Evolutionary conservation across 352 stramenopile species (phyloP), one percentile per base, ranked within the genome.

Genomic region (Pythium pyrilobum): DNA sequence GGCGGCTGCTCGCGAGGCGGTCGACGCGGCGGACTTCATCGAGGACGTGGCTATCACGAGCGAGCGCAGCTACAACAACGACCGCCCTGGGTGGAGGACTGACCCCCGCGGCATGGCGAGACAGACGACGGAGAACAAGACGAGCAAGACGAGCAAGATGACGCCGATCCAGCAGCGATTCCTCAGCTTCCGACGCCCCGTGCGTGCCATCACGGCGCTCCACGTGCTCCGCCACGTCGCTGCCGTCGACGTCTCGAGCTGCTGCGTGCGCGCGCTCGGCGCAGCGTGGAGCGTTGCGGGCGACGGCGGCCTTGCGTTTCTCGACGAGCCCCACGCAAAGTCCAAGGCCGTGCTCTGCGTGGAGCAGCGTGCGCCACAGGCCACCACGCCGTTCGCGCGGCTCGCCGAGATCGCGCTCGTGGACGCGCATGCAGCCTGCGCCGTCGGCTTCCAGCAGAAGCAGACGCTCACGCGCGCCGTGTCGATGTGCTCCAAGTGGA

Each of bases 51-150:
- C 73, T 34, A 71, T 69, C 28, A 75, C 71, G 3, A 69, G 48
- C 27, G 71, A 77, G 39, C 56, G 44, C 0, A 74, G 73, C 36
- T 81, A 77, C 65, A 81, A 73, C 47, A 67, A 77, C 59, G 62
- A 81, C 15, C 57, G 41, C 0, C 65, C 67, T 0, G 71, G 65
- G 27, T 81, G 67, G 71, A 62, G 65, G 25, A 77, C 71, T 0
- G 64, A 69, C 52, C 61, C 61, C 0, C 16, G 32, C 25, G 46
- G 57, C 15, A 58, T 31, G 25, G 31, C 18, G 23, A n/a, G 3
- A 46, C 21, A 4, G 8, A 24, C 42, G 42, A 21, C 18, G n/a
- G n/a, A n/a, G n/a, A n/a, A n/a, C n/a, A n/a, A n/a, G n/a, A n/a
- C n/a, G n/a, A n/a, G n/a, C n/a, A n/a, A n/a, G n/a, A n/a, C n/a